These are phyloP conservation scores for Plasmopara viticola DNA, from an alignment of 352 stramenopile species.

Conservation along the genomic window DNA sequence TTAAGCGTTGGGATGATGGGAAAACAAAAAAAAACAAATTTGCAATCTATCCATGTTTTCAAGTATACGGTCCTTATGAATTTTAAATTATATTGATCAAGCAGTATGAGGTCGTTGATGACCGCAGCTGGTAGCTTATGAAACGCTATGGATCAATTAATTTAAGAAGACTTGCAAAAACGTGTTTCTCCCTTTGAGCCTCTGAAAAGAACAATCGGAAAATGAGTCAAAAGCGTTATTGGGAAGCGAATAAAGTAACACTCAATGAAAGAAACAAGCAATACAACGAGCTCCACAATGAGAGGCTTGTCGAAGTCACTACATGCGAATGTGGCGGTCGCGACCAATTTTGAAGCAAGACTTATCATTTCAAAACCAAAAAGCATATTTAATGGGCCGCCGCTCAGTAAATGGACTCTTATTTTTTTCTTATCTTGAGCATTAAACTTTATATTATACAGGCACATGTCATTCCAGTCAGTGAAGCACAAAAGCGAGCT, in stretches of 20 bases:
- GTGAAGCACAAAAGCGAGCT: too few species aligned
- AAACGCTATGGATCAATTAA: neutral
- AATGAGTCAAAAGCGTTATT: neutral
- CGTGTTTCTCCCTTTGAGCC: neutral
- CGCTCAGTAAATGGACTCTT: too few species aligned
- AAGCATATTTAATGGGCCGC: neutral
- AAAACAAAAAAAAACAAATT: neutral
- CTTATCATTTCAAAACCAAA: neutral
- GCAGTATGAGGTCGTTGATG: constrained; percentile 1
- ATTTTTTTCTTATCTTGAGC: too few species aligned
- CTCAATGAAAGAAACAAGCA: neutral
- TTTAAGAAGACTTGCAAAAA: neutral
- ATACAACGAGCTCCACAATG: constrained; percentile 1
- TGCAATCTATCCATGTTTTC: constrained; percentile 2
- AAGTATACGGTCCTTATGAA: neutral
- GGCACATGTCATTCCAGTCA: too few species aligned
- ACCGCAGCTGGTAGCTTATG: neutral
- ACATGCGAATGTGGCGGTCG: neutral
- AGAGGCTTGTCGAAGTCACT: neutral
- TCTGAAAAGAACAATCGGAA: neutral
- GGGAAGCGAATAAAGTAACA: neutral
- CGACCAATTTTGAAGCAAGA: neutral
- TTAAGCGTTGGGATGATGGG: neutral
- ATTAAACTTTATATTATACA: too few species aligned
- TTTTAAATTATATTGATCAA: too few species aligned